Evolutionary conservation across 2,329 filamentous ascomycete species (phyloP).

Genomic region (Talaromyces sp.): DNA sequence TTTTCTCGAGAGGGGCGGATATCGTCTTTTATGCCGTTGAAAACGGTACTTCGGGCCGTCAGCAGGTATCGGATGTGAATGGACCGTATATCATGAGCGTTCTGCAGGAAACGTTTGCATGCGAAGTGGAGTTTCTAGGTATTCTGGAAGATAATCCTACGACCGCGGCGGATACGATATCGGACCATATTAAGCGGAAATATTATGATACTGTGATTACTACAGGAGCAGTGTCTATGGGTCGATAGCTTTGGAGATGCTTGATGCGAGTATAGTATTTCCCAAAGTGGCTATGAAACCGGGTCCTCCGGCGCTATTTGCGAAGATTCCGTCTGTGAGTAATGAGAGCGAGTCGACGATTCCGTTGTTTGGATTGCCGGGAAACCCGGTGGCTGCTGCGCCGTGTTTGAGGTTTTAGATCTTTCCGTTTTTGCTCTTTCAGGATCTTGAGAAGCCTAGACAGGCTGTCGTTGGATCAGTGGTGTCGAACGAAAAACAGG

Average conservation of each 20-base stretch:
- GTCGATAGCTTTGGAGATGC: slow-evolving; percentile 27
- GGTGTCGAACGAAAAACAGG: not conserved
- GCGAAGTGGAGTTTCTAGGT: slow-evolving; percentile 26
- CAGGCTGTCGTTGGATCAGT: not conserved
- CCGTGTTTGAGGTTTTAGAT: slow-evolving; percentile 33
- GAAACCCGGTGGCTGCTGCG: slow-evolving; percentile 31
- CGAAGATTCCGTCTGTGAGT: slow-evolving; percentile 18
- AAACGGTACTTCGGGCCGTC: not conserved
- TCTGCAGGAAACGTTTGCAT: slow-evolving; percentile 21
- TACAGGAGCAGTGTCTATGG: slow-evolving; percentile 32
- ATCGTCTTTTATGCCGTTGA: not conserved
- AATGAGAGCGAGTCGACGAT: not conserved
- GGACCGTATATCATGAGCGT: slow-evolving; percentile 28
- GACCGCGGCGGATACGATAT: slow-evolving; percentile 19
- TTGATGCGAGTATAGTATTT: slow-evolving; percentile 28
- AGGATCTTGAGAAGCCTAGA: not conserved
- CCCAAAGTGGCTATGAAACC: slow-evolving; percentile 32
- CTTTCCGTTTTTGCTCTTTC: slow-evolving; percentile 27
- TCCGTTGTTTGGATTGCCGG: slow-evolving; percentile 32
- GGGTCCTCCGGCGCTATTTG: slow-evolving; percentile 33
- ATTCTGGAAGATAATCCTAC: slow-evolving; percentile 24
- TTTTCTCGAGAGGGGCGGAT: slow-evolving; percentile 27
- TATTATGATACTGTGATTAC: slow-evolving; percentile 30
- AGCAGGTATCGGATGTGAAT: slow-evolving; percentile 26
- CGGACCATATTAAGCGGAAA: not conserved